Evolutionary conservation across 768 basidiomycete species (phyloP).

Genomic region (Rhodocollybia butyracea): DNA sequence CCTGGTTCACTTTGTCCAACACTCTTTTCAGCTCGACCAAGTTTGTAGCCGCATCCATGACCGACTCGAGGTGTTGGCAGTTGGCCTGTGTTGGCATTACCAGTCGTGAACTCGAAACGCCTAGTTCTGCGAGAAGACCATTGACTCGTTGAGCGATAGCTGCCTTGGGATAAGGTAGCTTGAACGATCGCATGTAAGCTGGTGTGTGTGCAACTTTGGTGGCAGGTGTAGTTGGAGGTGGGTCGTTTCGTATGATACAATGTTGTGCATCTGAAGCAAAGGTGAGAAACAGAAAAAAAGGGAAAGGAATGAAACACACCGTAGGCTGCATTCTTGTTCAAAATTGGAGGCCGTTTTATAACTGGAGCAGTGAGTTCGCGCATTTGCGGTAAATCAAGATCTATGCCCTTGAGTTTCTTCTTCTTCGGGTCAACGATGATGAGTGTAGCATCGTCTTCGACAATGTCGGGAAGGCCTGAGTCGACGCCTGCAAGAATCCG

Average conservation of each 20-base stretch:
- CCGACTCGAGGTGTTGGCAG: constrained; percentile 63
- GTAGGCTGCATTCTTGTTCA: constrained; percentile 53
- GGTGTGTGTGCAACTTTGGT: constrained; percentile 79
- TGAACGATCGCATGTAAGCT: constrained; percentile 83
- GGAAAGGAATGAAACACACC: constrained; percentile 35
- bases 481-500: constrained; percentile 83
- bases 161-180: constrained; percentile 76
- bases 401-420: constrained; percentile 41
- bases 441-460: constrained; percentile 61
- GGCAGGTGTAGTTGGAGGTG: constrained; percentile 44
- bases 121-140: constrained; percentile 73
- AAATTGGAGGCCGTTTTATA: constrained; percentile 40
- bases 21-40: constrained; percentile 88
- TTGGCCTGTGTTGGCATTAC: constrained; percentile 95
- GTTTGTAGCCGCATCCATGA: constrained; percentile 67
- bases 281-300: background rate
- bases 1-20: constrained; percentile 84
- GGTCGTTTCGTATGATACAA: constrained; percentile 72
- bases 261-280: constrained; percentile 55
- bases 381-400: constrained; percentile 48
- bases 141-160: constrained; percentile 73
- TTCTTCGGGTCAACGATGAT: constrained; percentile 52
- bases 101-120: constrained; percentile 66
- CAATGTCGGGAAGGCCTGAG: constrained; percentile 75
- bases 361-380: constrained; percentile 37